Base-by-base conservation (phyloP, 192 early-diverging fungal genomes). In the Entomortierella beljakovae region DNA sequence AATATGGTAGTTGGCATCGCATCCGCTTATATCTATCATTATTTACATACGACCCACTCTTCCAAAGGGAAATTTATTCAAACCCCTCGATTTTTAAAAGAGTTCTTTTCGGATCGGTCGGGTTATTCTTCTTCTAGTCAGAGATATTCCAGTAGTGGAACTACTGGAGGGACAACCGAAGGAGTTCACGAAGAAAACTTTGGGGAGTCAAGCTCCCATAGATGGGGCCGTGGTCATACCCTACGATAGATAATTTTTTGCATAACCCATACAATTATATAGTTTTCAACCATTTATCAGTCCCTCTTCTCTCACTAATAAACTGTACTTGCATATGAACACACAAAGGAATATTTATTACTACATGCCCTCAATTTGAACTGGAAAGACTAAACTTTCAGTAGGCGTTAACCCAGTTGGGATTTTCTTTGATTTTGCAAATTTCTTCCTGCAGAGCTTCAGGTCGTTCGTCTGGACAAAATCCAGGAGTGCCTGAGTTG, bases 11-110 rank as follows among this genome's bases (percentile, higher is more conserved):
- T 89, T 23, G 95, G 95, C 0, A 85, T 90, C 57, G 79, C 82
- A 13, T 86, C 91, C 0, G 92, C 88, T 0, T 91, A 93, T 58
- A 25, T 92, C 11, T 95, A 92, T 82, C 89, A 93, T 81, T 95
- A 91, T 69, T 71, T 95, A 26, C 83, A 89, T 18, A 81, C 85
- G 8, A 83, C 90, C 11, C 86, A 93, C 80, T 93, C 93, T 7
- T 71, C 82, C 7, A 85, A 81, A 42, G 89, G 90, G 20, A 82
- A 86, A 33, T 76, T 92, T 56, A 82, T 95, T 10, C 80, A 80
- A 11, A 94, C 94, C 9, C 95, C 95, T 25, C 71, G 76, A 51
- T 71, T 88, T 43, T 56, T 92, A 28, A 86, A 88, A 63, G 59
- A 69, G 15, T 20, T 85, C 25, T 79, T 92, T 64, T 81, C 85